Percentiles rank a stretch among this genome's conserved stretches.
phyloP scores from a whole-genome alignment of 2,329 filamentous ascomycete genomes.

The Exophiala xenobiotica region DNA sequence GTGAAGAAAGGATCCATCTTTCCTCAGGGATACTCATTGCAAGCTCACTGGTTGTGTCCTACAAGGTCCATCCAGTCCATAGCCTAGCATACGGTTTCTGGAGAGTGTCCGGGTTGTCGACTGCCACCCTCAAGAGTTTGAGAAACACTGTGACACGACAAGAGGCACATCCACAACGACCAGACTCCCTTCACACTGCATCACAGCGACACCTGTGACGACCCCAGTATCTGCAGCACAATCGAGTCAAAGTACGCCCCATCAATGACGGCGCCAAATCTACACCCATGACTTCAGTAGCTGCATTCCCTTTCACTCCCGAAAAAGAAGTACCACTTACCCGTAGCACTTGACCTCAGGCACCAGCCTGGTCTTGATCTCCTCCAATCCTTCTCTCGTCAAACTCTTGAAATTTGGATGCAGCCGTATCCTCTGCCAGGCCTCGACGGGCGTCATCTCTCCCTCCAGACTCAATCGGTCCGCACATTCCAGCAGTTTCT shows the following conservation, averaged over 20 bases:
- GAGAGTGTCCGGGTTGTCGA: too few species aligned
- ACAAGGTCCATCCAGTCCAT: too few species aligned
- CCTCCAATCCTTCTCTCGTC: constrained; percentile 32
- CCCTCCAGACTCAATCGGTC: constrained; percentile 31
- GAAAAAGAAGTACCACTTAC: constrained; percentile 30
- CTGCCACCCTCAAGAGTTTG: too few species aligned
- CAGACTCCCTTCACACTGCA: neutral
- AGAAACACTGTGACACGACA: too few species aligned
- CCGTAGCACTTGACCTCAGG: constrained; percentile 41
- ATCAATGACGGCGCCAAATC: constrained; percentile 33
- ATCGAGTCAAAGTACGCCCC: constrained; percentile 24
- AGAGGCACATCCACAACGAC: neutral
- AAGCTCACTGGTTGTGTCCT: too few species aligned
- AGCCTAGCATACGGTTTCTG: too few species aligned
- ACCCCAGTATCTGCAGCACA: constrained; percentile 11
- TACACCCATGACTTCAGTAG: constrained; percentile 6
- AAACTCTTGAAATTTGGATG: constrained; percentile 37
- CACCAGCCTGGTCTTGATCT: constrained; percentile 33
- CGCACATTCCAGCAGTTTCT: constrained; percentile 32
- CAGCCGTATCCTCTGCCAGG: constrained; percentile 39
- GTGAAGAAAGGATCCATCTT: too few species aligned
- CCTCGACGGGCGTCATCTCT: constrained; percentile 43
- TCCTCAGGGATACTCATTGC: too few species aligned
- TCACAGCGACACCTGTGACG: neutral
- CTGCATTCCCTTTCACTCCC: neutral